Conservation (phyloP, 2,329 filamentous ascomycete species). For the Aurifilum marmelostoma region DNA sequence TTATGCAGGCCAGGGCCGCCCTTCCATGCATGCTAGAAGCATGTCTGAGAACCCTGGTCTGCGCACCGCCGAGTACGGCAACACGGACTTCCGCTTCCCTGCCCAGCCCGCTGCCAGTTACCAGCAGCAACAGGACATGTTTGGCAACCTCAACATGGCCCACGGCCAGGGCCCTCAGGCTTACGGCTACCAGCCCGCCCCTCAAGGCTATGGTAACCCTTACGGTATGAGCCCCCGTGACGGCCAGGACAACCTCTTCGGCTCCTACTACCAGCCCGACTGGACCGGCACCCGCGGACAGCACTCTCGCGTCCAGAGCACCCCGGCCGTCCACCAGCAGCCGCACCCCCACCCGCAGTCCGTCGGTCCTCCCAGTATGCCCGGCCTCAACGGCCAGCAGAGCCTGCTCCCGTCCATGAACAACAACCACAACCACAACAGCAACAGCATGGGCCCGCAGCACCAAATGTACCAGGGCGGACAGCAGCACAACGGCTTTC, state of each 20-base stretch:
- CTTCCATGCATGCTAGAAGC: constrained; percentile 27
- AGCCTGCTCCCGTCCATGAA: constrained; percentile 26
- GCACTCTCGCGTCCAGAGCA: constrained; percentile 27
- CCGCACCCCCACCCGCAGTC: constrained; percentile 15
- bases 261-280: constrained; percentile 15
- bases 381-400: constrained; percentile 9
- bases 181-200: constrained; percentile 18
- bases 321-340: constrained; percentile 20
- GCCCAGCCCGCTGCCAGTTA: constrained; percentile 14
- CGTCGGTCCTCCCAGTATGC: constrained; percentile 17
- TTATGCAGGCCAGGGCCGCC: constrained; percentile 21
- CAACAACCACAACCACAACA: constrained; percentile 9
- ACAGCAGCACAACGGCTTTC: constrained; percentile 18
- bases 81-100: constrained; percentile 21
- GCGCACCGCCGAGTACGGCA: constrained; percentile 18
- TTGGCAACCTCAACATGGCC: constrained; percentile 19
- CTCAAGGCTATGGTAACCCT: constrained; percentile 22
- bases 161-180: constrained; percentile 13
- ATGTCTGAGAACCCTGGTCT: constrained; percentile 28
- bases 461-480: constrained; percentile 15
- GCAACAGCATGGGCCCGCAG: constrained; percentile 13
- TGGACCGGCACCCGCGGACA: constrained; percentile 18
- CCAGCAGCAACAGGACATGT: constrained; percentile 23
- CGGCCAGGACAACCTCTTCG: constrained; percentile 16
- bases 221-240: constrained; percentile 16